Evolutionary conservation across 2,329 filamentous ascomycete genomes (phyloP).

Genomic region (Aureobasidium musti): DNA sequence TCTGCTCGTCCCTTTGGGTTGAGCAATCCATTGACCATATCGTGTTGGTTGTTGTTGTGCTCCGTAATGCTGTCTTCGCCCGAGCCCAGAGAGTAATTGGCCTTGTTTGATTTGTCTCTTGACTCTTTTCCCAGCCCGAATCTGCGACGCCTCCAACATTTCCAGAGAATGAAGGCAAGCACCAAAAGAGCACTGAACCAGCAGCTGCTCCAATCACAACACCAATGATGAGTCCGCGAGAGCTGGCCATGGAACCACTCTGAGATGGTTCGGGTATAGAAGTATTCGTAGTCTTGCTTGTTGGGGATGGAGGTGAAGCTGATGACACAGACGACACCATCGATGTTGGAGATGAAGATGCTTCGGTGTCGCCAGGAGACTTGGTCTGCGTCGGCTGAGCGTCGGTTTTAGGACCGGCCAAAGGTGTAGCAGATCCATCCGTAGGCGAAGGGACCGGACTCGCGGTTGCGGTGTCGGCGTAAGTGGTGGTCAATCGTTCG

Average conservation of each 20-base stretch:
- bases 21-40: neutral
- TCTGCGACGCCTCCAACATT: slow-evolving; percentile 12
- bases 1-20: neutral
- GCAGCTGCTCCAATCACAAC: slow-evolving; percentile 13
- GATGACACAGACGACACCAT: neutral
- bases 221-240: slow-evolving; percentile 18
- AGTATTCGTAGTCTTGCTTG: neutral
- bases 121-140: neutral
- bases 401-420: neutral
- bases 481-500: neutral
- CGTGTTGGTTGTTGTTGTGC: neutral
- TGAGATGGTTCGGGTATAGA: neutral
- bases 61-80: neutral
- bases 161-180: neutral
- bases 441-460: neutral
- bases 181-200: slow-evolving; percentile 5
- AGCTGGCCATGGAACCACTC: neutral
- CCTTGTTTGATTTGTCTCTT: neutral
- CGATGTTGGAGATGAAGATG: neutral
- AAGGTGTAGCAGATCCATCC: neutral
- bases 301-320: neutral
- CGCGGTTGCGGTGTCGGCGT: neutral
- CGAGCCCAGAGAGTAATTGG: slow-evolving; percentile 2
- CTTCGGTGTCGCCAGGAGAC: no score
- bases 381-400: neutral